Base-by-base conservation (phyloP, 192 early-diverging fungal species). In the Geosiphon pyriformis region DNA sequence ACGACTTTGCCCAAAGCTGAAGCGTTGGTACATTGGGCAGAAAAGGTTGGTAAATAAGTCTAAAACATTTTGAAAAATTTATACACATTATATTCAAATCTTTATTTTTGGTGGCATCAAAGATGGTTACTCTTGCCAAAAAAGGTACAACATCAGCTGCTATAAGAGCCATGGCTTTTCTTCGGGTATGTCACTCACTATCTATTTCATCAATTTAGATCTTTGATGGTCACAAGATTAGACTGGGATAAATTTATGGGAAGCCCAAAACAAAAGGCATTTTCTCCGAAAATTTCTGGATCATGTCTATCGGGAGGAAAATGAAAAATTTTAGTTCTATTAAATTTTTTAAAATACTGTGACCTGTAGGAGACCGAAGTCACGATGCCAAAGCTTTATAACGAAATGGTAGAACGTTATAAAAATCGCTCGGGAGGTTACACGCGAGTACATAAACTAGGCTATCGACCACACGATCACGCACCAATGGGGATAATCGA, bases 1-100 rank as follows among this genome's bases (percentile, higher is more conserved):
- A 99, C 96, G 8, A 99, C 96, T 0, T 71, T 94, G 11, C 85
- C 96, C 2, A 93, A 94, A 72, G 96, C 96, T 27, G 94, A 91
- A 74, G 88, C 90, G 64, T 72, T 95, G n/a, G 82, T 92, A 73
- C 83, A 87, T 30, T 72, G 90, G 32, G 93, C 87, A 17, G 94
- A 99, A 72, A 82, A 84, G 83, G 86, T 90, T 11, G 50, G n/a
- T 6, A 25, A 60, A 15, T 31, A 35, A 8, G 30, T 15, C 11
- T 22, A 42, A 37, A 53, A 47, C 47, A 12, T 49, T 46, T 23
- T 51, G 23, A 30, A 17, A 27, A 32, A 46, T 29, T 31, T 23
- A 42, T 30, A 23, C 11, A 70, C 17, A 29, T 20, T 8, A 56
- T 50, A 37, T 42, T 46, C 20, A 33, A 7, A 11, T 34, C 27